Evolutionary conservation across 345 rosid species (phyloP), one percentile per base, ranked within the genome.

Genomic region (Bruguiera sexangula): DNA sequence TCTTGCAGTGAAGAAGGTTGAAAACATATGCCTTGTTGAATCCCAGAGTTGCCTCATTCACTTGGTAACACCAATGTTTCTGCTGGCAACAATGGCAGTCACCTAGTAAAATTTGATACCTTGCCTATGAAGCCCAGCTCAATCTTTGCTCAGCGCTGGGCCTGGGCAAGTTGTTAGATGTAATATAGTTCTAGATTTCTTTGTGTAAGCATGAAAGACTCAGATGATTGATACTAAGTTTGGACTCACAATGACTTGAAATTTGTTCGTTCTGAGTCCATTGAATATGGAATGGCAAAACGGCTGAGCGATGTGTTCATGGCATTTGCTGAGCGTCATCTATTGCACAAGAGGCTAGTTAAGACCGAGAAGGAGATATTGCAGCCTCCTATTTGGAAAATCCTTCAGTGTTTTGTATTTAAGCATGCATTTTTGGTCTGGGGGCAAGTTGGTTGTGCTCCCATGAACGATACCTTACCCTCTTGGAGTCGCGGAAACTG

Each of bases 11-110:
- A 82, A 71, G 73, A 79, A 66, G 34, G 54, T 86, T 20, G 89
- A 79, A 51, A 59, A 53, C 66, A 59, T 86, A 24, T 83, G 87
- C 66, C n/a, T 80, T 39, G 69, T 75, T 21, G 78, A 80, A 60
- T 34, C 81, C 79, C 7, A 46, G 39, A 15, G 24, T 80, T 1
- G 57, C 52, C 46, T 39, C 18, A 21, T 52, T 60, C 64, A 19
- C 13, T 8, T 37, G 57, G 75, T 8, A 62, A 46, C 53, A 32
- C 31, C 19, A 18, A 20, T 65, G 8, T 11, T 29, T 16, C 55
- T 62, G 32, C 34, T 9, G 36, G n/a, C n/a, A 31, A 3, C 46
- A 6, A 0, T 29, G 46, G 11, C 34, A 8, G 8, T 71, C 65
- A 2, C 36, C 51, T 18, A 56, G 34, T 37, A 53, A 31, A 65